Evolutionary conservation across 176 grass and related monocot genomes (phyloP).

Genomic region (Luzula sylvatica): DNA sequence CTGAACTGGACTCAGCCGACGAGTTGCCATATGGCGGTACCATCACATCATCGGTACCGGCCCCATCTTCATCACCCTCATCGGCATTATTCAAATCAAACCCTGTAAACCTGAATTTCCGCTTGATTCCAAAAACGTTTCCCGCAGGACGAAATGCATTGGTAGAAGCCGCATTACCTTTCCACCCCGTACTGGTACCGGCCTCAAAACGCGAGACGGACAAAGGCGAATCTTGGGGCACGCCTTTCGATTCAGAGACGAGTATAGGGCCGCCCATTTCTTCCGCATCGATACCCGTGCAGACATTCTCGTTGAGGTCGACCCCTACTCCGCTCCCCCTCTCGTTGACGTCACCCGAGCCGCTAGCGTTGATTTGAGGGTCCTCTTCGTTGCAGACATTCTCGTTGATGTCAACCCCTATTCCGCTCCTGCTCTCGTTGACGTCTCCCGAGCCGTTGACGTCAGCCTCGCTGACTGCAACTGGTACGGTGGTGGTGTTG

Average conservation of each 20-base stretch:
- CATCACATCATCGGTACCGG: conserved; percentile 1
- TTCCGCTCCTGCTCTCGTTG: conserved; percentile 31
- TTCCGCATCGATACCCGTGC: conserved; percentile 2
- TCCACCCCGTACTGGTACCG: conserved; percentile 27
- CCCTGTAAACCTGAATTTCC: conserved; percentile 13
- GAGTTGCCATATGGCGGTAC: conserved; percentile 16
- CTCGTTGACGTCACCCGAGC: neutral
- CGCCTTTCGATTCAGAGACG: conserved; percentile 25
- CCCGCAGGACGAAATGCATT: conserved; percentile 32
- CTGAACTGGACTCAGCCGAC: conserved; percentile 23
- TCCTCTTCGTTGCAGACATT: conserved; percentile 1
- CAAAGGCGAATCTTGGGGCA: conserved; percentile 11
- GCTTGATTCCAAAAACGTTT: conserved; percentile 10
- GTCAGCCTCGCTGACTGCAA: conserved; percentile 11
- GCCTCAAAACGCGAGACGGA: conserved; percentile 21
- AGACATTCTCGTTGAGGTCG: conserved; percentile 35
- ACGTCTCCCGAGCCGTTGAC: conserved; percentile 26
- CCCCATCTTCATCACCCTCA: conserved; percentile 6
- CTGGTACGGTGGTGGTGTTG: neutral
- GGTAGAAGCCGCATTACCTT: conserved; percentile 24
- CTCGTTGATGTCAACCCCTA: conserved; percentile 12
- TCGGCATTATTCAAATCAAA: conserved; percentile 32
- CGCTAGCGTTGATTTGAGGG: conserved; percentile 1
- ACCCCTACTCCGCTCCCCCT: conserved; percentile 11
- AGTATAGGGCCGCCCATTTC: conserved; percentile 10